phyloP scores from a whole-genome alignment of 495 filamentous ascomycete genomes.

The Gamarada debralockiae region DNA sequence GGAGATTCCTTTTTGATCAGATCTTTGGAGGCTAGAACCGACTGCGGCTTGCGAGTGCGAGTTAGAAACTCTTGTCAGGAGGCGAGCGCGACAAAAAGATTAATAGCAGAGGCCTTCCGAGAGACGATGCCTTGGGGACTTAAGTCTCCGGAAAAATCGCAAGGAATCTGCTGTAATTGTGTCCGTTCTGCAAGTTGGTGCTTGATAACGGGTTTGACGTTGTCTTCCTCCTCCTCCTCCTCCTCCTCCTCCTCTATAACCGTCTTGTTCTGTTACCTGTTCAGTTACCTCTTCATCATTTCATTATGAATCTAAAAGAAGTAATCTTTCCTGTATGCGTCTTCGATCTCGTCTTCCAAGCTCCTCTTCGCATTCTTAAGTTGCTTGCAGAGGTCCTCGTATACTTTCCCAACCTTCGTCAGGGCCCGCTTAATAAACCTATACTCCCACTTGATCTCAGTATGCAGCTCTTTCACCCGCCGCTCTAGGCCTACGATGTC shows the following conservation, averaged over 20 bases:
- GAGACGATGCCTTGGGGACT: not conserved
- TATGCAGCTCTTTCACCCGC: not conserved
- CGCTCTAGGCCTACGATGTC: constrained; percentile 7
- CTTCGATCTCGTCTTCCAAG: not conserved
- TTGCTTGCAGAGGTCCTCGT: constrained; percentile 1
- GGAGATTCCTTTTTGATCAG: not conserved
- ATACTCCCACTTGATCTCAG: constrained; percentile 5
- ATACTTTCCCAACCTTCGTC: not conserved
- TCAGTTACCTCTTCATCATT: not conserved
- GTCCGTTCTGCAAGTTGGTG: not conserved
- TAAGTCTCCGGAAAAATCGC: not conserved
- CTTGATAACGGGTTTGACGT: not conserved
- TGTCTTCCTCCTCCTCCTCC: no score
- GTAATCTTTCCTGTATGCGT: not conserved
- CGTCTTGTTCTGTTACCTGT: not conserved
- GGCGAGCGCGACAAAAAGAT: not conserved
- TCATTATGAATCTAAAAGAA: constrained; percentile 1
- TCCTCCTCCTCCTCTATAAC: not conserved
- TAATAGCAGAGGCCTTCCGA: not conserved
- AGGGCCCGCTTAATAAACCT: constrained; percentile 9
- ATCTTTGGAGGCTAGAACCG: not conserved
- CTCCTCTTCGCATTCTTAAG: constrained; percentile 4
- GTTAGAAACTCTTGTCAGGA: constrained; percentile 4
- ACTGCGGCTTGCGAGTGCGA: not conserved
- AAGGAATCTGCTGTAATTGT: not conserved